Evolutionary conservation across 192 early-diverging fungal genomes (phyloP), one percentile per base, ranked within the genome.

Genomic region (Nowakowskiella sp.): DNA sequence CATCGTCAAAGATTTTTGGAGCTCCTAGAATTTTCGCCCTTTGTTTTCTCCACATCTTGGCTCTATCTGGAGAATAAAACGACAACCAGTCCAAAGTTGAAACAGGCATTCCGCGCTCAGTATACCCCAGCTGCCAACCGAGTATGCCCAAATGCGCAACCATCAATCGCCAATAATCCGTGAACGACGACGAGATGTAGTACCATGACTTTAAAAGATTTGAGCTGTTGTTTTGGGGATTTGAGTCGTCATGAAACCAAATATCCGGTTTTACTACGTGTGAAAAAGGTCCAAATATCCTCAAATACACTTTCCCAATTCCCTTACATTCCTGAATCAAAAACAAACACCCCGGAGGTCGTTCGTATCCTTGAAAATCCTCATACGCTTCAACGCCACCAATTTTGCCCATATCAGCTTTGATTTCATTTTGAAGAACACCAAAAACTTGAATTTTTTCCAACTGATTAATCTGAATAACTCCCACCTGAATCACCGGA

Each of bases 141-240:
- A 26, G n/a, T 9, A 67, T 49, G 1, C 69, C 64, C 0, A 71
- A 49, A 32, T 71, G 60, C 28, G 24, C 2, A n/a, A 62, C 48
- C 44, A 53, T 57, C 1, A 72, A 39, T 26, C 66, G 48, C 25
- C 60, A 53, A 30, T 55, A 72, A 3, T 44, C 58, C 34, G 54
- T 36, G 46, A 72, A 68, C 3, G 66, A 45, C 6, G 43, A 4
- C 0, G 57, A 43, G 3, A 66, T 10, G 45, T 19, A 42, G 48
- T 55, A 39, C 24, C 0, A 6, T 27, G 55, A 57, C 19, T 13
- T 19, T 19, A 39, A 13, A 13, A 39, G 13, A n/a, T n/a, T n/a
- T n/a, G n/a, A n/a, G n/a, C n/a, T n/a, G n/a, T n/a, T n/a, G n/a
- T n/a, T n/a, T n/a, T n/a, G n/a, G n/a, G n/a, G n/a, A n/a, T n/a